Conservation (phyloP, 805 yeast species). For the Myxozyma kluyveri region DNA sequence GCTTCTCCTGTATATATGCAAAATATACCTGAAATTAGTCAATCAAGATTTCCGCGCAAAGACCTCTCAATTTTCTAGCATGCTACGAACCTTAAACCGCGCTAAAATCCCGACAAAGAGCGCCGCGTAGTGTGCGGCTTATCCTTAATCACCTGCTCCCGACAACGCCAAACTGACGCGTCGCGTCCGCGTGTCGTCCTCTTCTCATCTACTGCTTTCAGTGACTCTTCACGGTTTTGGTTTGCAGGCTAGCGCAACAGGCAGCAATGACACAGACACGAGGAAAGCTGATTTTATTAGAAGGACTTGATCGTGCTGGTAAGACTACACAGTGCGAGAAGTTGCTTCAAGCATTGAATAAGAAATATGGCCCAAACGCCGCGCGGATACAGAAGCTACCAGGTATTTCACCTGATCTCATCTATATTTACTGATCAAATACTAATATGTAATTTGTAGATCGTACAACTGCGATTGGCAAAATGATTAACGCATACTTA, state of each 20-base stretch:
- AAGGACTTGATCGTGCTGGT: slow-evolving; percentile 94
- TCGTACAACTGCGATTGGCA: slow-evolving; percentile 77
- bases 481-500: slow-evolving; percentile 70
- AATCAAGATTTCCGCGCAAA: no score
- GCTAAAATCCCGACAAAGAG: no score
- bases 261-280: slow-evolving; percentile 37
- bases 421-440: neutral
- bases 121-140: no score
- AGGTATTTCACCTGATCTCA: slow-evolving; percentile 10
- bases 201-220: neutral
- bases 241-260: no score
- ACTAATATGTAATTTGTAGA: slow-evolving; percentile 41
- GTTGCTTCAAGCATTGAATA: slow-evolving; percentile 38
- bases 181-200: neutral
- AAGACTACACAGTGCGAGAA: slow-evolving; percentile 75
- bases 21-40: no score
- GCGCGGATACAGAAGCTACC: slow-evolving; percentile 74
- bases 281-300: slow-evolving; percentile 77
- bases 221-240: neutral
- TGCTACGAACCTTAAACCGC: no score
- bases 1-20: no score
- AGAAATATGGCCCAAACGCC: slow-evolving; percentile 35
- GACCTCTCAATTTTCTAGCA: no score
- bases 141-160: no score
- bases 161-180: neutral